These are phyloP conservation scores for Jatropha podagrica DNA, from an alignment of 441 rosid species.

Conservation along the genomic window DNA sequence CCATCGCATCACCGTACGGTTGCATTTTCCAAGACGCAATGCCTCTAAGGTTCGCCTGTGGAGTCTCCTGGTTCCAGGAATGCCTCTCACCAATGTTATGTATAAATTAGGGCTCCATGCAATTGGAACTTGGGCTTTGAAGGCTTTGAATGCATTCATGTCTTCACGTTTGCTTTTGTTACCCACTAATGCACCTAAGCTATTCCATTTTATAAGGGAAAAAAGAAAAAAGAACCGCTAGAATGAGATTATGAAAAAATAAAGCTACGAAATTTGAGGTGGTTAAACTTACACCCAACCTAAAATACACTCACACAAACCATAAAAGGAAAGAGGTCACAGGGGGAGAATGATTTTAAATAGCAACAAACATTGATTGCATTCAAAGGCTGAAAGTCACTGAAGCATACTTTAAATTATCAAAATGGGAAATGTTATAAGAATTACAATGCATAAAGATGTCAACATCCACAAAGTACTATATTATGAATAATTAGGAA, in stretches of 20 bases:
- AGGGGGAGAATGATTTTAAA: neutral
- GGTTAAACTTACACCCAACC: neutral
- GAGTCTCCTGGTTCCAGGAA: conserved; percentile 88
- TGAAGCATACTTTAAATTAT: neutral
- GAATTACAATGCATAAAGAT: neutral
- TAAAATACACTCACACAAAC: neutral
- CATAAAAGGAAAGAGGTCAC: neutral
- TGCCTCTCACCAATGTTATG: conserved; percentile 84
- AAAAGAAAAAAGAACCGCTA: neutral
- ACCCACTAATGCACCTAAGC: conserved; percentile 7
- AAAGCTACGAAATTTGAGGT: neutral
- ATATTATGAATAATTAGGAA: neutral
- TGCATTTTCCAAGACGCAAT: conserved; percentile 80
- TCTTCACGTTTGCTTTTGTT: conserved; percentile 18
- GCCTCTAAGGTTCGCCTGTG: conserved; percentile 94
- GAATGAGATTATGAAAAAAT: too few species aligned
- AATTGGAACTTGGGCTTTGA: conserved; percentile 73
- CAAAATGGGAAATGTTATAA: neutral
- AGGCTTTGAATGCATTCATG: conserved; percentile 70
- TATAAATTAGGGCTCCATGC: conserved; percentile 79
- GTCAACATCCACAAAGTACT: neutral
- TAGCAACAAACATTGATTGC: neutral
- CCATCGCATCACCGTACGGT: conserved; percentile 76
- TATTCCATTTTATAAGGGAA: neutral
- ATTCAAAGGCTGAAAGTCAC: neutral